Base-by-base conservation (phyloP, 108 stramenopile genomes). In the Cyclotella cryptica region DNA sequence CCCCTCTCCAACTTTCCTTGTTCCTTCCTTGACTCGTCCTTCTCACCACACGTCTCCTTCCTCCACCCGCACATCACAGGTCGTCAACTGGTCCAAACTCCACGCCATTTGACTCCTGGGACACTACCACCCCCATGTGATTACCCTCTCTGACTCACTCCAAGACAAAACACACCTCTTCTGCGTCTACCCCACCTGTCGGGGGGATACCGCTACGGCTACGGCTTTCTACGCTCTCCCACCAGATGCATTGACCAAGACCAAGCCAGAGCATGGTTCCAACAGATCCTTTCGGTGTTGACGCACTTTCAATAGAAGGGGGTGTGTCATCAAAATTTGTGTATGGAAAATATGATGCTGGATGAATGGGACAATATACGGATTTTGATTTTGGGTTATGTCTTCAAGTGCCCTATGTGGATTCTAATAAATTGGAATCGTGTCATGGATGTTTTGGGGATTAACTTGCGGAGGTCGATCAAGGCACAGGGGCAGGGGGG, bases 301-400 rank as follows among this genome's bases (percentile, higher is more conserved):
- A 75, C 30, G 27, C 83, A 78, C 69, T 35, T 89, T 28, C 88
- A 89, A 51, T 52, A 83, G 69, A 83, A 68, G 51, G 86, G 88
- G 8, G 69, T 90, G 18, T 85, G 84, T 57, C 87, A 88, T 67
- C 57, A 85, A 66, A 79, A 88, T 61, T 72, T 87, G 64, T 78
- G 72, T 40, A 69, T 88, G 42, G 78, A 88, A 40, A 85, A 88
- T 52, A 73, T 89, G 26, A 66, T 87, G 35, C 51, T 86, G 12
- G 80, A 75, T 35, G 69, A 78, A 44, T 47, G 40, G n/a, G 41
- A 74, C 26, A 60, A 77, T 53, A 19, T 74, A 41, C 39, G 60
- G 12, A 87, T 89, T 43, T 89, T 29, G 89, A 89, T 80, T 80
- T 89, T 57, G 89, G 89, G 19, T 78, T 88, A 78, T 88, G 86